Conservation (phyloP, 2,329 filamentous ascomycete species). For the Teratosphaeriaceae sp. region DNA sequence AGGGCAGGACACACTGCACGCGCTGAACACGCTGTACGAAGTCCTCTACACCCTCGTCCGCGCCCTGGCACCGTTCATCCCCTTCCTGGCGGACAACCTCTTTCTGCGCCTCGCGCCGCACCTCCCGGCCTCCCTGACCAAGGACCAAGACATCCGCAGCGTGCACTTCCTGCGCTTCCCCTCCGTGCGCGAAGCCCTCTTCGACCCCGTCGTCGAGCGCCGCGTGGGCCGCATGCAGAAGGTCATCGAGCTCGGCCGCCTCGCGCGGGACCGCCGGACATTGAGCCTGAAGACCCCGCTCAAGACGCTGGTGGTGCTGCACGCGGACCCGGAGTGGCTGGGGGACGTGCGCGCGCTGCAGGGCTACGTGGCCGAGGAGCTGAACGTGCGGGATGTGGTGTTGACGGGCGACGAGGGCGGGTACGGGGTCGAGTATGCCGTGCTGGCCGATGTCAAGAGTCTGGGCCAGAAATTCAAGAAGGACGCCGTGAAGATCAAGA, state of each 20-base stretch:
- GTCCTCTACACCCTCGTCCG: slow-evolving; percentile 84
- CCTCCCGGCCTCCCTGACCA: slow-evolving; percentile 63
- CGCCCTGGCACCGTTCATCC: slow-evolving; percentile 87
- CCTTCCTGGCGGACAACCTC: slow-evolving; percentile 92
- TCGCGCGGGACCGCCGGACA: slow-evolving; percentile 76
- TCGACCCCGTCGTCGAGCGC: slow-evolving; percentile 78
- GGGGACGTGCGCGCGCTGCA: slow-evolving; percentile 81
- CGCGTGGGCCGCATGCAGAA: slow-evolving; percentile 87
- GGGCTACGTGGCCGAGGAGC: slow-evolving; percentile 82
- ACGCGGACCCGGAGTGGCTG: slow-evolving; percentile 74
- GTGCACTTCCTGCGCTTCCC: slow-evolving; percentile 93
- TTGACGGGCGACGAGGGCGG: slow-evolving; percentile 80
- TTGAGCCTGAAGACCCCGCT: slow-evolving; percentile 87
- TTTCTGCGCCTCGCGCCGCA: slow-evolving; percentile 76
- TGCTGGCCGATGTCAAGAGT: slow-evolving; percentile 85
- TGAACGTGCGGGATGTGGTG: slow-evolving; percentile 81
- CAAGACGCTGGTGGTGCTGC: slow-evolving; percentile 83
- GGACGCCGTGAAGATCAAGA: slow-evolving; percentile 85
- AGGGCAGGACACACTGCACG: slow-evolving; percentile 81
- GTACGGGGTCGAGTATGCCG: slow-evolving; percentile 89
- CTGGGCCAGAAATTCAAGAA: slow-evolving; percentile 97
- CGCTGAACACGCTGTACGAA: slow-evolving; percentile 90
- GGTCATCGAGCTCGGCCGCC: slow-evolving; percentile 84
- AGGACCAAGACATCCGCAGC: slow-evolving; percentile 67
- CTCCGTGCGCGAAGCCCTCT: slow-evolving; percentile 79